Percentiles rank a stretch among this genome's conserved stretches.
Conservation (phyloP, 2,329 filamentous ascomycete genomes). For the Exserohilum rostratum region DNA sequence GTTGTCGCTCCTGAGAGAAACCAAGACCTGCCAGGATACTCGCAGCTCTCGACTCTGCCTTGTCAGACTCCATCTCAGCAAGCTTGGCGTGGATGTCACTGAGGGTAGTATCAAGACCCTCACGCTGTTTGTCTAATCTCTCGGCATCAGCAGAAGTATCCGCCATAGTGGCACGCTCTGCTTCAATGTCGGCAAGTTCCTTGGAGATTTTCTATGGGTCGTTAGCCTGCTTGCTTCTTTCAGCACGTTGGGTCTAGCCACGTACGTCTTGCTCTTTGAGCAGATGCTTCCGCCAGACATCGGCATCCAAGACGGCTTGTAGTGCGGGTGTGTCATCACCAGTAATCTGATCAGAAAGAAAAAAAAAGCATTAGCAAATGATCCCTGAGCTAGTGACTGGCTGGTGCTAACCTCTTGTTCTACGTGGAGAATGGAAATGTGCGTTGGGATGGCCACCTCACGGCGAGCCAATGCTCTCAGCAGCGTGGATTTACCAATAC, state of each 20-base stretch:
- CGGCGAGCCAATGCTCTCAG: constrained; percentile 87
- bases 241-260: constrained; percentile 15
- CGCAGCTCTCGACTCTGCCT: constrained; percentile 91
- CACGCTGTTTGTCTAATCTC: constrained; percentile 82
- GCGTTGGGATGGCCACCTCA: constrained; percentile 92
- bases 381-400: not conserved
- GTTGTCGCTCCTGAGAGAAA: constrained; percentile 91
- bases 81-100: constrained; percentile 91
- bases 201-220: constrained; percentile 70
- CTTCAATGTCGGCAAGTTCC: constrained; percentile 77
- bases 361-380: constrained; percentile 12
- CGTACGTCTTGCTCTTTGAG: constrained; percentile 83
- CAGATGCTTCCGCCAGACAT: constrained; percentile 97
- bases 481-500: constrained; percentile 87
- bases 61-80: constrained; percentile 98
- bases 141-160: constrained; percentile 91
- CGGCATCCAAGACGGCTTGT: constrained; percentile 94
- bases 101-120: constrained; percentile 87
- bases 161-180: constrained; percentile 77
- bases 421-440: constrained; percentile 98
- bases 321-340: constrained; percentile 95
- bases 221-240: constrained; percentile 15
- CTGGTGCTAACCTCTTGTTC: constrained; percentile 81
- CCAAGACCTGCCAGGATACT: constrained; percentile 96
- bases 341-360: constrained; percentile 65